These are phyloP conservation scores for Rubus idaeus DNA, from an alignment of 306 rosid species.

Conservation along the genomic window DNA sequence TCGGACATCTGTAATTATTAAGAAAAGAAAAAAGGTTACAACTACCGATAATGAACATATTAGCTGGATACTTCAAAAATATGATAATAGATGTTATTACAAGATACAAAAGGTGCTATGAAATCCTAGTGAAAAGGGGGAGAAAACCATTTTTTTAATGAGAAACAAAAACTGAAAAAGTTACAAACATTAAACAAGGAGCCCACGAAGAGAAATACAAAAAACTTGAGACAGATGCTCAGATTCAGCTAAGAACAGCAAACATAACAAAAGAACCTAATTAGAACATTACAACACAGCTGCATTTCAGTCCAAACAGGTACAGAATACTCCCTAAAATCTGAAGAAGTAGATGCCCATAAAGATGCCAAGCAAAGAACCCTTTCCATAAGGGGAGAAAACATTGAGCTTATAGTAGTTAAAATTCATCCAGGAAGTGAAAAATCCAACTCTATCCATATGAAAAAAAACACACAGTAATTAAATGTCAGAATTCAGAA, in stretches of 20 bases:
- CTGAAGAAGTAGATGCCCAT: neutral
- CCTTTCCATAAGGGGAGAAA: neutral
- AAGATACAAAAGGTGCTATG: neutral
- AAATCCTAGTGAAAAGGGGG: neutral
- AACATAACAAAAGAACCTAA: too few species aligned
- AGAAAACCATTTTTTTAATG: neutral
- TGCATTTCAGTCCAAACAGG: neutral
- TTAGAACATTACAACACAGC: too few species aligned
- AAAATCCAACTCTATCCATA: neutral
- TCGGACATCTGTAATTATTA: constrained; percentile 64
- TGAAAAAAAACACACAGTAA: neutral
- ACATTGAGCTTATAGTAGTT: neutral
- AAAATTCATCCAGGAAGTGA: neutral
- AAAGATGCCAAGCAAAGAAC: neutral
- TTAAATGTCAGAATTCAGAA: constrained; percentile 14
- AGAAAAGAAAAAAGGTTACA: constrained; percentile 5
- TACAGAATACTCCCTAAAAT: neutral
- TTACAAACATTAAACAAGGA: neutral
- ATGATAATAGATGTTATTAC: neutral
- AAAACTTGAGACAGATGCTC: neutral
- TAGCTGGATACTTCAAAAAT: constrained; percentile 5
- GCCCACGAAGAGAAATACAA: too few species aligned
- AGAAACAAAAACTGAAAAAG: neutral
- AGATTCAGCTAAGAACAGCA: neutral
- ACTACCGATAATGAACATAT: neutral